Base-by-base conservation (phyloP, 371 early-diverging fungal species). In the Chytridium lagenaria region DNA sequence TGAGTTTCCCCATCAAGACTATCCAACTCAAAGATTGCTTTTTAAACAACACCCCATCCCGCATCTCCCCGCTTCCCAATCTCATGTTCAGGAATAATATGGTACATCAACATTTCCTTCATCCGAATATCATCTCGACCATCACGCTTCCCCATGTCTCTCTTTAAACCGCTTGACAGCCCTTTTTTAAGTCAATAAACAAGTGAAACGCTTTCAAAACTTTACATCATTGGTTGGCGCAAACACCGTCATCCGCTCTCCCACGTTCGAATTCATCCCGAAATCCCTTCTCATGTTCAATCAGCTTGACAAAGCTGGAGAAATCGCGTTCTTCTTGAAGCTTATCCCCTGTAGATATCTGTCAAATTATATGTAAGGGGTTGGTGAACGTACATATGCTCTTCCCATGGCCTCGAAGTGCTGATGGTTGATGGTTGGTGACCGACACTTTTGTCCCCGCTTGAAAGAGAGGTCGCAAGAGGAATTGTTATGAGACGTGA, bases 201-300 rank as follows among this genome's bases (percentile, higher is more conserved):
- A n/a, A n/a, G n/a, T n/a, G n/a, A n/a, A n/a, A n/a, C n/a, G n/a
- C n/a, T n/a, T n/a, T n/a, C n/a, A n/a, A n/a, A n/a, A n/a, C n/a
- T 52, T 34, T 10, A 51, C 73, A 15, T 73, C 37, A 40, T 73
- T 73, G 37, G 69, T 68, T 3, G 73, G 73, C 28, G 69, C 73
- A 23, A 73, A 73, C 38, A 68, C 26, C 30, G 69, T 73, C 39
- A 55, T 26, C 33, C 31, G n/a, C 34, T 59, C 23, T 1, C 30
- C n/a, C n/a, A 26, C 63, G 26, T 1, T 61, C 75, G 70, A 78
- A 69, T 36, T 78, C 79, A 55, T 78, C 79, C n/a, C 73, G 72
- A 23, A 78, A 70, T 22, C 79, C 79, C 23, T 57, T 34, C 26
- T 73, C 79, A 3, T 50, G 10, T 22, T 69, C 61, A 23, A 78